Conservation (phyloP, 106 monocot genomes). For the Alisma plantagoaquatica region DNA sequence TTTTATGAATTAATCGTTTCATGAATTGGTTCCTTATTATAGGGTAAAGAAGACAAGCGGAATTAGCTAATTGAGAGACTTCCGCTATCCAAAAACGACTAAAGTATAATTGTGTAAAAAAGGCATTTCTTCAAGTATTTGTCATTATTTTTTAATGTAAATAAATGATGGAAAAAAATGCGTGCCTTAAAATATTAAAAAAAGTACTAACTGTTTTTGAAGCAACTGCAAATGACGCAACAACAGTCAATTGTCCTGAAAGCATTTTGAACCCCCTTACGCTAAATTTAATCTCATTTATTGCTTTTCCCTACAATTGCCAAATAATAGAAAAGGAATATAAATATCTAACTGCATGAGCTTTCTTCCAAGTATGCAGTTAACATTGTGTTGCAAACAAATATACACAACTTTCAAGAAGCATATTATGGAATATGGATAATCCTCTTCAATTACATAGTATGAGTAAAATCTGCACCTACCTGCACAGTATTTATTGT, state of each 20-base stretch:
- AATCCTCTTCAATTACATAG: neutral
- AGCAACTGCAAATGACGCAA: slow-evolving; percentile 58
- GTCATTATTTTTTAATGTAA: neutral
- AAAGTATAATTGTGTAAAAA: too few relatives aligned
- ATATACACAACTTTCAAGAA: neutral
- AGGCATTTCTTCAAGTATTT: too few relatives aligned
- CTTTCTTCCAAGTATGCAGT: neutral
- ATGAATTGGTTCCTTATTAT: too few relatives aligned
- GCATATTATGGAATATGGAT: neutral
- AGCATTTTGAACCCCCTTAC: slow-evolving; percentile 55
- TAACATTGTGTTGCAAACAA: neutral
- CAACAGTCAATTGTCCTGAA: slow-evolving; percentile 62
- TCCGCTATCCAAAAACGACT: too few relatives aligned
- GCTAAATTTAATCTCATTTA: slow-evolving; percentile 68
- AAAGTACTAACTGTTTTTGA: slow-evolving; percentile 44
- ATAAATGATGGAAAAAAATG: neutral
- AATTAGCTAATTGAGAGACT: too few relatives aligned
- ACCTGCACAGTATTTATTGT: slow-evolving; percentile 65
- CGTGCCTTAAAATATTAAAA: neutral
- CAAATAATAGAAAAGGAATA: too few relatives aligned
- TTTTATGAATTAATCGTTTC: too few relatives aligned
- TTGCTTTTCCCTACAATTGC: slow-evolving; percentile 50
- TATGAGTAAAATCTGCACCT: neutral
- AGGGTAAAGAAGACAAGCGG: too few relatives aligned
- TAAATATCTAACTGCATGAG: neutral